Evolutionary conservation across 108 stramenopile genomes (phyloP).

Genomic region (Nitzschia sp.): DNA sequence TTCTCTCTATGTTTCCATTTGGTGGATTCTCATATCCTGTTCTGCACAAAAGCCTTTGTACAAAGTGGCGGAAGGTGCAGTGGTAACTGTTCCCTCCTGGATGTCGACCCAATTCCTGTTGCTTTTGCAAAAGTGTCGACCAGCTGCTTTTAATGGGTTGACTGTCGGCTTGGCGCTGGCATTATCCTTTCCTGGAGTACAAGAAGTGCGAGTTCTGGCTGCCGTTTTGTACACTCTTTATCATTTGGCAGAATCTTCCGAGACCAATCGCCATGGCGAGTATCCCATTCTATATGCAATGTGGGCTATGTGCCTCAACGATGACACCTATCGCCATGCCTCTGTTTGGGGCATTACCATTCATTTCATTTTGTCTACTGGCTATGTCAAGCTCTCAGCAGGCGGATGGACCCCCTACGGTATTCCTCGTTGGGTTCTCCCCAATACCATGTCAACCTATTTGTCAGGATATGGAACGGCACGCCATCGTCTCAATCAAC

Average conservation of each 20-base stretch:
- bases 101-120: background rate
- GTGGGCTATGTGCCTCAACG: constrained; percentile 7
- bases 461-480: constrained; percentile 1
- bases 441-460: constrained; percentile 7
- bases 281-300: constrained; percentile 10
- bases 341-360: constrained; percentile 9
- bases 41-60: background rate
- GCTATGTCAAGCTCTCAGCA: constrained; percentile 2
- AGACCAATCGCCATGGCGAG: constrained; percentile 15
- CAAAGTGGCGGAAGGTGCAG: background rate
- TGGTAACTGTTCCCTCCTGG: background rate
- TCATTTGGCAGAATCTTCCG: constrained; percentile 8
- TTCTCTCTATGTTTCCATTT: background rate
- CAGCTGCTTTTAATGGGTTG: background rate
- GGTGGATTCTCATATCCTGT: background rate
- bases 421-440: constrained; percentile 3
- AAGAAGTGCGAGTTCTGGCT: constrained; percentile 1
- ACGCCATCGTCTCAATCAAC: background rate
- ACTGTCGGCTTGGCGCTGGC: background rate
- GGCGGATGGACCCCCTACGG: background rate
- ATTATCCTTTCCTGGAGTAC: background rate
- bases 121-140: background rate
- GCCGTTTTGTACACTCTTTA: constrained; percentile 5
- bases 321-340: background rate
- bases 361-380: constrained; percentile 14